Base-by-base conservation (phyloP, 768 basidiomycete genomes). In the Podaxis pistillaris region DNA sequence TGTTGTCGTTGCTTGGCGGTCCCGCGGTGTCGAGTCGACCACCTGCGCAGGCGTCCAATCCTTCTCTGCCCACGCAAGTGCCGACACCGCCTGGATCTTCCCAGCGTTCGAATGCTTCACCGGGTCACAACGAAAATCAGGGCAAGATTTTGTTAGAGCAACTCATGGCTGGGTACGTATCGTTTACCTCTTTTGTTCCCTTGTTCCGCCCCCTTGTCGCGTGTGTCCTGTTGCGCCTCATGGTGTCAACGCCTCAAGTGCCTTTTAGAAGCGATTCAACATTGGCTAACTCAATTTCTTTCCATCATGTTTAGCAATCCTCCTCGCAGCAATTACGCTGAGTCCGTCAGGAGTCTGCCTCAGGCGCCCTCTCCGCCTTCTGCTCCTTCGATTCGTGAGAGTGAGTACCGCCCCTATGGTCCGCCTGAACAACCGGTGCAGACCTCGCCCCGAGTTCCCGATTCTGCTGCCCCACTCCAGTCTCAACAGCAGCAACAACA, bases 81-180 rank as follows among this genome's bases (percentile, higher is more conserved):
- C 88, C 89, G 12, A 87, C 88, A 0, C 89, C 89, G 11, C 90
- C 90, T 26, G 81, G 83, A 1, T 84, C 86, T 11, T 81, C 83
- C 17, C 79, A 82, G 65, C 74, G 86, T 69, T 78, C 86, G 13
- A 80, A 79, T 58, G 78, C 84, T 60, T 84, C 85, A 24, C 82
- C 86, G 3, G 77, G 83, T 12, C 83, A 81, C 63, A 85, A 81
- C 67, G 88, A 91, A 64, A 74, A 83, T 0, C 89, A 90, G 62
- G 61, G 61, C 61, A 91, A 92, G 75, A 79, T 86, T 64, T 72
- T 93, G 67, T 75, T 94, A 64, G 91, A 94, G 66, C 89, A 92
- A 70, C 78, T 94, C 63, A 90, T 94, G 86, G 80, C 86, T 61
- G 88, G 89, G 91, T 93, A 71, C 76, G 88, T 80, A 62, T 30